phyloP scores from a whole-genome alignment of 2,329 filamentous ascomycete species.

The Penicillium sp. region DNA sequence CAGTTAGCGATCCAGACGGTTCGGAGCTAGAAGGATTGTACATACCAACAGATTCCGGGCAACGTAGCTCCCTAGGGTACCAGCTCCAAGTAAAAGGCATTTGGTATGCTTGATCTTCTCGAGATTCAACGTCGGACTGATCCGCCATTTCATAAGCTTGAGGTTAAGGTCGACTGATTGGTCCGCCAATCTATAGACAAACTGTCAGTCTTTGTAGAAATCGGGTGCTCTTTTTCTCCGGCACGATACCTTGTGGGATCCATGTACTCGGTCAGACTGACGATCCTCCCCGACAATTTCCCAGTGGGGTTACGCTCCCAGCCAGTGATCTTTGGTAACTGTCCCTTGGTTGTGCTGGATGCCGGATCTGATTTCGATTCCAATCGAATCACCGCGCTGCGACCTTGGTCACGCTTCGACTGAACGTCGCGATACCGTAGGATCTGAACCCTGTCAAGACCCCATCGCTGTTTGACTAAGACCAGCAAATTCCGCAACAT shows the following conservation, averaged over 20 bases:
- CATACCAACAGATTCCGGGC: constrained; percentile 72
- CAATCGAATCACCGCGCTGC: constrained; percentile 71
- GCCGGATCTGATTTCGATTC: constrained; percentile 30
- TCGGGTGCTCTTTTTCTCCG: neutral
- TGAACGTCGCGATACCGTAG: constrained; percentile 87
- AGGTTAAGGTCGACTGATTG: constrained; percentile 94
- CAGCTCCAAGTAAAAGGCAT: constrained; percentile 84
- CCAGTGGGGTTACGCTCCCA: constrained; percentile 82
- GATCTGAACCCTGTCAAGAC: constrained; percentile 70
- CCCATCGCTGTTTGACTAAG: constrained; percentile 75
- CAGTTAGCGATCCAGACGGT: neutral
- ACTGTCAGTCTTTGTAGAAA: neutral
- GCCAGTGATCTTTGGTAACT: constrained; percentile 83
- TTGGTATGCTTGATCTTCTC: constrained; percentile 84
- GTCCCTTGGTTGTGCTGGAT: constrained; percentile 28
- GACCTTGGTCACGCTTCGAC: constrained; percentile 67
- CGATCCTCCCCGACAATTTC: constrained; percentile 71
- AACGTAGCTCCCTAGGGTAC: constrained; percentile 90
- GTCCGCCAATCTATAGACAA: constrained; percentile 61
- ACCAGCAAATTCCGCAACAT: constrained; percentile 84
- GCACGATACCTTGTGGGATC: constrained; percentile 61
- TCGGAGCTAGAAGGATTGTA: neutral
- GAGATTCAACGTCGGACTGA: constrained; percentile 80
- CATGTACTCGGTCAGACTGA: constrained; percentile 88
- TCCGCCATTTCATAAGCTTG: constrained; percentile 98